Evolutionary conservation across 257 asterid species (phyloP), one percentile per base, ranked within the genome.

Genomic region (Nicotiana undulata): DNA sequence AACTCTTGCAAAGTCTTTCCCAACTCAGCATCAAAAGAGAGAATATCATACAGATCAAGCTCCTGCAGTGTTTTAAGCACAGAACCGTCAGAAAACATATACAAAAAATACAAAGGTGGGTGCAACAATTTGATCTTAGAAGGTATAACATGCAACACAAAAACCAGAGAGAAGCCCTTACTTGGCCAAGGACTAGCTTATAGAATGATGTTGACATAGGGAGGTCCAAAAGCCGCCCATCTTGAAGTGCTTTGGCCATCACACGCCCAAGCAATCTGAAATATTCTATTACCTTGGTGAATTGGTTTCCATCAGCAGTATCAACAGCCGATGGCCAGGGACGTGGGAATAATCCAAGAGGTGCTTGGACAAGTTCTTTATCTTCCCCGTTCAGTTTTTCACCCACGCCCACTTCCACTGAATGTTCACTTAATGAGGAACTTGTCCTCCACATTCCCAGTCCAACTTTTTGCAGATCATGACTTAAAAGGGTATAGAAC

Each of bases 181-280:
- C 99, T 46, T 90, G 98, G 82, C 95, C 93, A 76, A 94, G 98
- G 49, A 89, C 84, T 74, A 96, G 97, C 87, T 91, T 96, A 87
- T 93, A 90, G 78, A 96, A 96, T 40, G 98, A 93, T 82, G 83
- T 81, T 59, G 99, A 94, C 64, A 96, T 85, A 20, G 99, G 97
- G 83, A 96, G 79, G 89, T 96, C 99, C 89, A 96, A 89, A 67
- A 96, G 98, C 86, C 99, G 91, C 80, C 98, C 98, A 82, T 96
- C 99, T 81, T 96, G 99, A 82, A 96, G 98, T 82, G 98, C 97
- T 88, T 94, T 96, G 28, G 98, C 98, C 97, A 93, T 91, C 84
- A 93, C 96, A 85, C 94, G 91, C 61, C 99, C 99, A 77, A 94
- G 97, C 82, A 94, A 89, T 58, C 92, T 91, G 80, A 91, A 92